Evolutionary conservation across 306 rosid genomes (phyloP).

Genomic region (Aeschynomene evenia): DNA sequence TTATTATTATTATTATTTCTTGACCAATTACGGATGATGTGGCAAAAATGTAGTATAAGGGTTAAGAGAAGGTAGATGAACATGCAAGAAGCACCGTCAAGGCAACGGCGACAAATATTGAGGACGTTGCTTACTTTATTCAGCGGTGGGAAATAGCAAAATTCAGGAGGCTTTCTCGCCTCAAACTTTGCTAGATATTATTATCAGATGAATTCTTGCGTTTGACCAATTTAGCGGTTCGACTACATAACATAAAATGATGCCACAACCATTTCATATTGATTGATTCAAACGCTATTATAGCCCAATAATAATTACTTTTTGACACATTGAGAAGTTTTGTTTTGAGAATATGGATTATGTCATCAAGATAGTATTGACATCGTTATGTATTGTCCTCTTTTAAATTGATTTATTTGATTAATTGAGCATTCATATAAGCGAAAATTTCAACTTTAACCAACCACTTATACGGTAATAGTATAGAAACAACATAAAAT

Average conservation of each 20-base stretch:
- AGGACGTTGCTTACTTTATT: constrained; percentile 15
- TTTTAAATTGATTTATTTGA: not conserved
- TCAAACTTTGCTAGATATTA: constrained; percentile 20
- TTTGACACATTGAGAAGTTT: constrained; percentile 20
- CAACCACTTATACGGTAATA: constrained; percentile 1
- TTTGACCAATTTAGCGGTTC: constrained; percentile 17
- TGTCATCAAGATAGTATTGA: no score
- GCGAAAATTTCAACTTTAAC: not conserved
- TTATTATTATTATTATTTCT: not conserved
- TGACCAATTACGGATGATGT: not conserved
- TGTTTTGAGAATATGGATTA: not conserved
- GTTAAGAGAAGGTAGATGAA: not conserved
- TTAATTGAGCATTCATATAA: not conserved
- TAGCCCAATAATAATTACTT: not conserved
- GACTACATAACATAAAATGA: not conserved
- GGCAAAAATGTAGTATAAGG: not conserved
- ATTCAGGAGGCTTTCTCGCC: not conserved
- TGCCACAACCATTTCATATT: not conserved
- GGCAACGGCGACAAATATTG: not conserved
- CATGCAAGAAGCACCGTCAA: not conserved
- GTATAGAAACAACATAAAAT: no score
- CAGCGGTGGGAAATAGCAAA: not conserved
- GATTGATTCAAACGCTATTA: constrained; percentile 4
- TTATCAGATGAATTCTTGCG: constrained; percentile 1
- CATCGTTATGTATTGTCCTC: not conserved